Evolutionary conservation across 2,329 filamentous ascomycete genomes (phyloP).

Genomic region (Penicillium vulpinum): DNA sequence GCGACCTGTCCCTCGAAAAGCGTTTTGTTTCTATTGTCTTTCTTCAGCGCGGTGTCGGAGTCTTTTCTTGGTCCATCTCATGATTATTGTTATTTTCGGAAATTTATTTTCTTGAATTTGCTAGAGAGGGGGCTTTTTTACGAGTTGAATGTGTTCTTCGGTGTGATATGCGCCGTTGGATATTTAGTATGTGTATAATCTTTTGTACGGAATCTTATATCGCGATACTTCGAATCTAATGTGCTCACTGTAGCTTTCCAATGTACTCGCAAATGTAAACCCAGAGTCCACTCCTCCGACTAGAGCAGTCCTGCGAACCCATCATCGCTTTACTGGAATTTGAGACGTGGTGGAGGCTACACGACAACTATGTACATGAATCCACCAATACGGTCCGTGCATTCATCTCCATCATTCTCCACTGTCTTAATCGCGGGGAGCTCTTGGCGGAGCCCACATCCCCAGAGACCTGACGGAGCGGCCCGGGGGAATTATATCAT

Average conservation of each 20-base stretch:
- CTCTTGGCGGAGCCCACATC: slow-evolving; percentile 18
- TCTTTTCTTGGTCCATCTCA: slow-evolving; percentile 13
- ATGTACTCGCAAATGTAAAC: background rate
- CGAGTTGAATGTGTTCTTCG: background rate
- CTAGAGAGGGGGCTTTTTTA: background rate
- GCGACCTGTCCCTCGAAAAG: background rate
- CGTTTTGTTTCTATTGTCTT: slow-evolving; percentile 1
- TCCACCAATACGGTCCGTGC: background rate
- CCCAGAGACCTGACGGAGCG: background rate
- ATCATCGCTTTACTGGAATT: background rate
- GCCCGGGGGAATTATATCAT: background rate
- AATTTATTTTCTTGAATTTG: background rate
- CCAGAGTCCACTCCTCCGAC: background rate
- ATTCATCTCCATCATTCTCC: background rate
- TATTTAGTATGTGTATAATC: slow-evolving; percentile 1
- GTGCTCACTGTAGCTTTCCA: slow-evolving; percentile 8
- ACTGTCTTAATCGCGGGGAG: background rate
- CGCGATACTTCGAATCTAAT: background rate
- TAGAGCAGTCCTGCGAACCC: background rate
- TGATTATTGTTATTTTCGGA: background rate
- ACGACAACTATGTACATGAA: background rate
- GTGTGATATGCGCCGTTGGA: background rate
- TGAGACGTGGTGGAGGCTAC: background rate
- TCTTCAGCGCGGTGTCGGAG: slow-evolving; percentile 11
- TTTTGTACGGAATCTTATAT: background rate